Evolutionary conservation across 306 rosid genomes (phyloP), one percentile per base, ranked within the genome.

Genomic region (Astragalus glycyphyllos): DNA sequence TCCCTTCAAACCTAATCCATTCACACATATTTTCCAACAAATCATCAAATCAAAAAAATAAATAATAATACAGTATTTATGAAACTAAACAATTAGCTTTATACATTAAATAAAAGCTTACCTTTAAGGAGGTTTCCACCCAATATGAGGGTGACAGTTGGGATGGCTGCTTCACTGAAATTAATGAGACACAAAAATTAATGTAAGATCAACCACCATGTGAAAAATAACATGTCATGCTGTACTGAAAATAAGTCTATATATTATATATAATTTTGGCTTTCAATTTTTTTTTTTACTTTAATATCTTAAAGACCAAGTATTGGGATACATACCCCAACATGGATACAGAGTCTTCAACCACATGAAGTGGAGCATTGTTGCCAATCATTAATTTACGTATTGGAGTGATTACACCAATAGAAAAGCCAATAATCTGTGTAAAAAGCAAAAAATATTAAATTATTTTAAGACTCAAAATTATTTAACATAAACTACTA

Each of bases 81-180:
- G n/a, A 34, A 78, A 12, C 16, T 34, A 7, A 10, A 71, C 1
- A 31, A 38, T 6, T 17, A 69, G 37, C 63, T 70, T 29, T 23
- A 46, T 1, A 26, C 3, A 26, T 26, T 26, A 2, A 20, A 26
- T 26, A 48, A 58, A 14, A 6, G 38, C 32, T 51, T 58, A 87
- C 98, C 98, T 80, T 56, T 84, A 11, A 90, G 84, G 44, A 87
- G 90, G 83, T 90, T 93, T 73, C 89, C 98, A 68, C 98, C 98
- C 17, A 93, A 53, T 56, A 93, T 81, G 12, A 93, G 89, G 2
- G 98, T 88, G 10, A 88, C 75, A 2, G 88, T 67, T 51, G 96
- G 98, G 49, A 92, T 87, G 56, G 96, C 87, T 59, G 89, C 97
- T 4, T 86, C 83, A 14, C 98, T 90, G 83, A 13, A 79, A n/a